These are phyloP conservation scores for Fomitopsis serialis DNA, from an alignment of 768 basidiomycete genomes.

Conservation along the genomic window DNA sequence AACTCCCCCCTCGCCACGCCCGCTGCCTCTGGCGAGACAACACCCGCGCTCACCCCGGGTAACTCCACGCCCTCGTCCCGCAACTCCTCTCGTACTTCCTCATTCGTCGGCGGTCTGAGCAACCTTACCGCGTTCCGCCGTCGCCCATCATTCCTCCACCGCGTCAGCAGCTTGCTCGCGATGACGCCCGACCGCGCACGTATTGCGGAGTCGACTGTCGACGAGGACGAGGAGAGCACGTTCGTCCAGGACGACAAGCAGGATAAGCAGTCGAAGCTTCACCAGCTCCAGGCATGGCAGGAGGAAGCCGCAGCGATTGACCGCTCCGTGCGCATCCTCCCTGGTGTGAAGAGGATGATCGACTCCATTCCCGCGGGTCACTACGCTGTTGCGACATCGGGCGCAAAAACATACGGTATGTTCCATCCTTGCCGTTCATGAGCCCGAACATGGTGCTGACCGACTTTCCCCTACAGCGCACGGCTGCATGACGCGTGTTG, in stretches of 20 bases:
- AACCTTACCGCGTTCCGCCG: slow-evolving; percentile 30
- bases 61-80: slow-evolving; percentile 39
- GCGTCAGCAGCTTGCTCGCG: slow-evolving; percentile 34
- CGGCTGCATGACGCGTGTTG: slow-evolving; percentile 68
- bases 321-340: slow-evolving; percentile 64
- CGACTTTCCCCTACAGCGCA: slow-evolving; percentile 33
- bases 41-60: slow-evolving; percentile 37
- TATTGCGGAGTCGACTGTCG: slow-evolving; percentile 26
- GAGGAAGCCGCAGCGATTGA: slow-evolving; percentile 51
- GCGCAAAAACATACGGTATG: slow-evolving; percentile 64
- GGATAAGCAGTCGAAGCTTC: slow-evolving; percentile 22
- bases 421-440: slow-evolving; percentile 1
- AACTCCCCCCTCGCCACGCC: slow-evolving; percentile 17
- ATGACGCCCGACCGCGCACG: slow-evolving; percentile 28
- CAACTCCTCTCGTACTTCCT: slow-evolving; percentile 38
- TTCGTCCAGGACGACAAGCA: slow-evolving; percentile 7
- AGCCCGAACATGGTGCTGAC: slow-evolving; percentile 8
- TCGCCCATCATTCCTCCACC: slow-evolving; percentile 42
- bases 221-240: slow-evolving; percentile 17
- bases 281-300: slow-evolving; percentile 45
- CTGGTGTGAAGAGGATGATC: slow-evolving; percentile 63
- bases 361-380: slow-evolving; percentile 57
- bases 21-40: slow-evolving; percentile 29
- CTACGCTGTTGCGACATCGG: slow-evolving; percentile 71
- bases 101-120: slow-evolving; percentile 26